Evolutionary conservation across 352 stramenopile genomes (phyloP), one percentile per base, ranked within the genome.

Genomic region (Globisporangium perplexum): DNA sequence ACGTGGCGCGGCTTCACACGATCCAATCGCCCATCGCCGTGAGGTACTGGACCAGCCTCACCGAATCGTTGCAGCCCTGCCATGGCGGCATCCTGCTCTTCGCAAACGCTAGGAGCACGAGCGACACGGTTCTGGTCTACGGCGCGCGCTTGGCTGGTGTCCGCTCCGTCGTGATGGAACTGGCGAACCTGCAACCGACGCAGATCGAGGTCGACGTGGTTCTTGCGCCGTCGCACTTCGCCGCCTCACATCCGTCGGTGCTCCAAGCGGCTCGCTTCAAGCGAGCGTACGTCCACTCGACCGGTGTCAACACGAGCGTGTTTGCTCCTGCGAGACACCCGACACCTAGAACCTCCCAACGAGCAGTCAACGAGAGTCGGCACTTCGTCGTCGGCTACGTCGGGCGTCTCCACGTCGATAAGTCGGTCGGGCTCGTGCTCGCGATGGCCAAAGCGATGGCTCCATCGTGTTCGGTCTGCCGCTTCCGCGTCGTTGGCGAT

Each of bases 201-300:
- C 35, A 33, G 20, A 33, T 83, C 6, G 38, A 66, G 0, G 67
- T 83, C 20, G 76, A 87, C 28, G 57, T 69, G 14, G 56, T 87
- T 15, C 60, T 87, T 5, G 68, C 69, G n/a, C 76, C 73, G 1
- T 87, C 76, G 3, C 73, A 74, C 28, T 87, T 75, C 43, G 66
- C 76, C 4, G 60, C 66, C 12, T 24, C 68, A 0, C 76, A 87
- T 33, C 77, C 72, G 23, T 82, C 67, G 1, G 63, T 84, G 11
- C 23, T 39, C 11, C 55, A 23, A 14, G 68, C 52, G 24, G 60
- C 80, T 8, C 55, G 2, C 0, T 60, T 65, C 43, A 55, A 35
- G 4, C 48, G 59, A 24, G 62, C 48, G 38, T 56, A 74, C 39
- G 71, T 79, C 17, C 28, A 81, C n/a, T 71, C 50, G 20, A 79